Evolutionary conservation across 1,284 basidiomycete genomes (phyloP), one percentile per base, ranked within the genome.

Genomic region (Erythrobasidium hasegawianum): DNA sequence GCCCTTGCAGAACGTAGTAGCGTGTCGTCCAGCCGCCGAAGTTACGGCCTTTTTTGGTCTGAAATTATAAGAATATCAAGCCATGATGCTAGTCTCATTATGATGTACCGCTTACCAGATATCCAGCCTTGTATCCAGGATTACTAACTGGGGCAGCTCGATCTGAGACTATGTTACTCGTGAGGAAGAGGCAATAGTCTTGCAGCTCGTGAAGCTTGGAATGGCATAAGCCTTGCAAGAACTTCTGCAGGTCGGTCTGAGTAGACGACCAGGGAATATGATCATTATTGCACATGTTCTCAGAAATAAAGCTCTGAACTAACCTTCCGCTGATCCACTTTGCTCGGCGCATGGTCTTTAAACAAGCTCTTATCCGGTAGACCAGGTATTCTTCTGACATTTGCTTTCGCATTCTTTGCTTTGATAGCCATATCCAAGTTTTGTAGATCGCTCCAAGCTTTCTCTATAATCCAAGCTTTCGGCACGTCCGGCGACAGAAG

Each of bases 291-390:
- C 5, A 22, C 20, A 50, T n/a, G n/a, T n/a, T n/a, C n/a, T n/a
- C n/a, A n/a, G n/a, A n/a, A n/a, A n/a, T 27, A 16, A 26, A 13
- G 22, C 13, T 24, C 26, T 20, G 52, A 38, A 79, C 84, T 72
- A 73, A 88, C 89, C 81, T 95, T 96, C 71, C 93, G 81, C 76
- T 94, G 90, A 80, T 97, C 95, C 41, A 94, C 90, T 79, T 90
- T 94, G 59, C 90, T 90, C 11, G 95, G 94, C 1, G 94, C 94
- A 77, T 96, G 91, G 79, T 97, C 95, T 77, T 87, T 94, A 87
- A 95, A 97, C 9, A 96, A 81, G 77, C 87, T 88, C 59, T 89
- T 89, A 76, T 98, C 95, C 1, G 95, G 95, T 62, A 98, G 77
- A 50, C 81, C 82, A 20, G 83, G 85, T 60, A 97, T 85, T 20